Evolutionary conservation across 306 rosid species (phyloP).

Genomic region (Alnus glutinosa): DNA sequence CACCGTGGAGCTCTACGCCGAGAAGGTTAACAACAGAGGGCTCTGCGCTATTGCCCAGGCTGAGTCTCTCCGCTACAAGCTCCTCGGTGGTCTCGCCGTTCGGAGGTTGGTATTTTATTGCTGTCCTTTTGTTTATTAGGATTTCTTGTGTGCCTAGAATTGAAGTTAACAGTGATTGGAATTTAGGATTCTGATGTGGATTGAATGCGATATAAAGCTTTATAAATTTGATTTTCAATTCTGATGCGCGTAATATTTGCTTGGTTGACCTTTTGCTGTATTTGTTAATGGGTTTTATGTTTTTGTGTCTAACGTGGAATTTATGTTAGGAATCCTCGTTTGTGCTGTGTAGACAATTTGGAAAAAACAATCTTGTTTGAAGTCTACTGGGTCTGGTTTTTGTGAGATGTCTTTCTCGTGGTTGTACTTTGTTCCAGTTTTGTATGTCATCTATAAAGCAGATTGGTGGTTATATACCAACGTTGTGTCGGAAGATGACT

Average conservation of each 20-base stretch:
- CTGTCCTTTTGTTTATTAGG: not conserved
- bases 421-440: conserved; percentile 2
- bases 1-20: conserved; percentile 75
- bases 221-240: not conserved
- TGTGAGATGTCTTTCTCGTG: not conserved
- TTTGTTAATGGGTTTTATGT: not conserved
- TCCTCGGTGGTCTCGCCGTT: conserved; percentile 71
- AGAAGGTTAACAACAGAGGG: conserved; percentile 74
- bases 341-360: not conserved
- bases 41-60: conserved; percentile 69
- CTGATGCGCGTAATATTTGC: not conserved
- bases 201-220: not conserved
- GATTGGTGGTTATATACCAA: conserved; percentile 36
- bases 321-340: not conserved
- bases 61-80: conserved; percentile 72
- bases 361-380: not conserved
- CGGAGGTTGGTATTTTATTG: conserved; percentile 34
- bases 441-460: conserved; percentile 65
- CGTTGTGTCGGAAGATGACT: conserved; percentile 94
- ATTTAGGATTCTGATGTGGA: not conserved
- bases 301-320: not conserved
- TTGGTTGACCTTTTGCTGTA: not conserved
- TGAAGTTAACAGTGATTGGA: not conserved
- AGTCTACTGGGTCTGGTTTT: not conserved
- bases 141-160: not conserved